Percentiles rank a stretch among this genome's conserved stretches.
Conservation (phyloP, 768 basidiomycete genomes). For the Glaciozyma martinii region DNA sequence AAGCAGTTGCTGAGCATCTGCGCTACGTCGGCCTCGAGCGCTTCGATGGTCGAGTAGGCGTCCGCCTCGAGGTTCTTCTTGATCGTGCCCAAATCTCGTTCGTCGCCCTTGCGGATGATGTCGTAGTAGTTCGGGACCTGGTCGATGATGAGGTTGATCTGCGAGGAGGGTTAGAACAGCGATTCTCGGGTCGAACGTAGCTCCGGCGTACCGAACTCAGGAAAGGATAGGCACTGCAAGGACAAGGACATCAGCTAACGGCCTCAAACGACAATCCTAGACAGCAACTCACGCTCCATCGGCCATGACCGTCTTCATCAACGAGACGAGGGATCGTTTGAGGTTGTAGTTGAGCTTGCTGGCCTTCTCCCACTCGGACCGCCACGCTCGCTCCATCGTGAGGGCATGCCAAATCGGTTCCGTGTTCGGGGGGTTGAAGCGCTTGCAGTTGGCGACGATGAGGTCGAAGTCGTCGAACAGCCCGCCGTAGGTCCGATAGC, state of each 20-base stretch:
- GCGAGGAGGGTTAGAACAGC: constrained; percentile 48
- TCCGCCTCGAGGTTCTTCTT: constrained; percentile 69
- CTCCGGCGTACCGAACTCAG: background rate
- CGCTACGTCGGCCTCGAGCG: constrained; percentile 73
- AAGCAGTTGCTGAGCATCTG: constrained; percentile 84
- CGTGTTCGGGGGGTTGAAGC: constrained; percentile 79
- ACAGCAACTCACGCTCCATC: constrained; percentile 44
- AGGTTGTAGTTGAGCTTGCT: constrained; percentile 66
- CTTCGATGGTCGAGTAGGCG: constrained; percentile 67
- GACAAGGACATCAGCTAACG: too few relatives aligned
- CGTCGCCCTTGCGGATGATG: constrained; percentile 71
- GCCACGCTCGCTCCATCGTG: constrained; percentile 62
- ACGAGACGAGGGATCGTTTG: constrained; percentile 63
- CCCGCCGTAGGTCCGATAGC: constrained; percentile 71
- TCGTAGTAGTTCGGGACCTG: constrained; percentile 79
- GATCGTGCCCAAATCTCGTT: constrained; percentile 77
- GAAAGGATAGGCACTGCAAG: background rate
- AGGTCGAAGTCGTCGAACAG: constrained; percentile 72
- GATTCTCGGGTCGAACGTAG: background rate
- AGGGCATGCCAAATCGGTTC: constrained; percentile 65
- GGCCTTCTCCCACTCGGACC: constrained; percentile 75
- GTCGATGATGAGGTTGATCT: constrained; percentile 56
- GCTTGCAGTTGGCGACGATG: constrained; percentile 77
- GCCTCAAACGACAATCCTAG: background rate
- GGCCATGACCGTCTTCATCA: constrained; percentile 60